A percentile compares a stretch with the other conserved stretches of the same genome.
Conservation (phyloP, 1,284 basidiomycete species). For the Ganoderma sinense region DNA sequence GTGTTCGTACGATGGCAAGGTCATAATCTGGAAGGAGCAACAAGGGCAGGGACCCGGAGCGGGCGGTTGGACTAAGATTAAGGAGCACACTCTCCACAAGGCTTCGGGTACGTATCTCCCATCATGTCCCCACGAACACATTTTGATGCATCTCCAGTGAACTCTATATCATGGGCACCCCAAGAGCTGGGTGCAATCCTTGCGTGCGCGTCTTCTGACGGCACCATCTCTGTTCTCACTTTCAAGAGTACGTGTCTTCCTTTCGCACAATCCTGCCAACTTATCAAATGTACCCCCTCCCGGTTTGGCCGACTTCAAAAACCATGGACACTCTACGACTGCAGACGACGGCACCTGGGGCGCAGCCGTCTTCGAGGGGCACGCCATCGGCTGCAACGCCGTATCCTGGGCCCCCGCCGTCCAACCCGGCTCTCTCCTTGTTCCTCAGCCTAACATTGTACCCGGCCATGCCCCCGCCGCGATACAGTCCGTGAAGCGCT, state of each 20-base stretch:
- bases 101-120: conserved; percentile 76
- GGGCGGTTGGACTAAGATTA: conserved; percentile 90
- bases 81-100: conserved; percentile 94
- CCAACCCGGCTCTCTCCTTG: conserved; percentile 84
- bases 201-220: conserved; percentile 98
- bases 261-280: background rate
- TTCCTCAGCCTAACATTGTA: conserved; percentile 53
- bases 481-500: conserved; percentile 73
- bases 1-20: conserved; percentile 98
- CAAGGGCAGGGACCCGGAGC: conserved; percentile 57
- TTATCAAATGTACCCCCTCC: background rate
- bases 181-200: conserved; percentile 97
- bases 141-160: conserved; percentile 62
- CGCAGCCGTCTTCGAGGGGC: conserved; percentile 94
- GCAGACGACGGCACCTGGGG: conserved; percentile 97
- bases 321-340: background rate
- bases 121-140: background rate
- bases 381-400: conserved; percentile 96
- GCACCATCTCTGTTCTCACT: conserved; percentile 95
- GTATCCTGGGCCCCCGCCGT: conserved; percentile 98
- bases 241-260: conserved; percentile 84
- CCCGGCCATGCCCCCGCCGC: conserved; percentile 52
- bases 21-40: conserved; percentile 98
- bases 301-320: background rate
- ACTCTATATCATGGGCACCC: conserved; percentile 98